A percentile compares a stretch with the other conserved stretches of the same genome.
Evolutionary conservation across 306 rosid genomes (phyloP).

Genomic region (Sechiopsis laciniata): DNA sequence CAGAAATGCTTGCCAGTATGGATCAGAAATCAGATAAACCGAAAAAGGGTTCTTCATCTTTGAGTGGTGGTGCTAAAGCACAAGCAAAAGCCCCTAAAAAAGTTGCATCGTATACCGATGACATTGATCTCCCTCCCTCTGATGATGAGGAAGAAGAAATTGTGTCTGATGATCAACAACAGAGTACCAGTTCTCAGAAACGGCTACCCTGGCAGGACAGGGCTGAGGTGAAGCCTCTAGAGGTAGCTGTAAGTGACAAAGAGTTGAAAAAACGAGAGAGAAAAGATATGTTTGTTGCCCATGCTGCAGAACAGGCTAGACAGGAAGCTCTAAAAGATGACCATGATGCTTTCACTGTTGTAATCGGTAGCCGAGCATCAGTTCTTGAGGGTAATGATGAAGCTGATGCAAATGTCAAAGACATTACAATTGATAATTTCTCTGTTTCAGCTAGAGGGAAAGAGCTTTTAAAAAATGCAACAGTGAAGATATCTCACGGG

Average conservation of each 20-base stretch:
- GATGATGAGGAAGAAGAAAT: slow-evolving; percentile 53
- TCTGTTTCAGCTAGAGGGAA: slow-evolving; percentile 51
- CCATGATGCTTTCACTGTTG: slow-evolving; percentile 73
- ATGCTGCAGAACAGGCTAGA: slow-evolving; percentile 46
- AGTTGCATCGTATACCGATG: slow-evolving; percentile 26
- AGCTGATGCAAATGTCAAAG: slow-evolving; percentile 52
- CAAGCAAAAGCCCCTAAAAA: slow-evolving; percentile 45
- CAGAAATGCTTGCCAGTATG: slow-evolving; percentile 35
- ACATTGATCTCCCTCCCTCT: slow-evolving; percentile 59
- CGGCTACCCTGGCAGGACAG: slow-evolving; percentile 29
- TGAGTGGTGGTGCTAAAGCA: slow-evolving; percentile 25
- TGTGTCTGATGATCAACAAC: slow-evolving; percentile 30
- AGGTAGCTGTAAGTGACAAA: slow-evolving; percentile 35
- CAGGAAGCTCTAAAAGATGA: slow-evolving; percentile 57
- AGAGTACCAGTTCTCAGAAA: slow-evolving; percentile 22
- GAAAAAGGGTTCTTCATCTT: slow-evolving; percentile 32
- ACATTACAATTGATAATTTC: slow-evolving; percentile 45
- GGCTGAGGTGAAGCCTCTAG: slow-evolving; percentile 34
- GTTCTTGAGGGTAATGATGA: slow-evolving; percentile 55
- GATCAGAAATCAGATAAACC: slow-evolving; percentile 44
- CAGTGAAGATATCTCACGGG: slow-evolving; percentile 51
- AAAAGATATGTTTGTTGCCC: slow-evolving; percentile 50
- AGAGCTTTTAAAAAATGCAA: slow-evolving; percentile 44
- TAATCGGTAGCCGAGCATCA: slow-evolving; percentile 53
- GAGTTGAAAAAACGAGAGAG: slow-evolving; percentile 52